Evolutionary conservation across 2,329 filamentous ascomycete species (phyloP).

Genomic region (Curvularia spicifera): DNA sequence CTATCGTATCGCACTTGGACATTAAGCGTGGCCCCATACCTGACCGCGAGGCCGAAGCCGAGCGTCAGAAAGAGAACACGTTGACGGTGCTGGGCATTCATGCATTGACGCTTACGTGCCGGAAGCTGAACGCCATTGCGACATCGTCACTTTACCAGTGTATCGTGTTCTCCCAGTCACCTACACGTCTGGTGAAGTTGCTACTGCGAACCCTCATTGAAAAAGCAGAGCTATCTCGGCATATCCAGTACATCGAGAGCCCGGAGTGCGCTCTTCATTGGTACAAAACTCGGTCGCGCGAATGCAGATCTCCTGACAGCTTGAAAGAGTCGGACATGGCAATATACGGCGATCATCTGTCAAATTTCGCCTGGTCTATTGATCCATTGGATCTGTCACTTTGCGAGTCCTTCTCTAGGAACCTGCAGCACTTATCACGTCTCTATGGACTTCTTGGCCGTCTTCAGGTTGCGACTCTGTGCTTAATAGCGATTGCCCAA

Average conservation of each 20-base stretch:
- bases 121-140: slow-evolving; percentile 17
- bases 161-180: slow-evolving; percentile 15
- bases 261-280: neutral
- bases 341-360: neutral
- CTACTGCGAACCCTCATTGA: neutral
- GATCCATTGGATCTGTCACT: neutral
- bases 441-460: neutral
- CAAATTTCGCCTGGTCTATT: neutral
- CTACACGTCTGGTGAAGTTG: slow-evolving; percentile 44
- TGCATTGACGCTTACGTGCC: slow-evolving; percentile 23
- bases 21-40: neutral
- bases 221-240: neutral
- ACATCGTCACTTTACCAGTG: slow-evolving; percentile 28
- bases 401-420: neutral
- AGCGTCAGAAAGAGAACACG: slow-evolving; percentile 3
- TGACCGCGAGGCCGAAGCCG: neutral
- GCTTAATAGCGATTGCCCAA: neutral
- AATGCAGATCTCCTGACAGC: neutral
- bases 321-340: neutral
- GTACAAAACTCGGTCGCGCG: too few relatives aligned
- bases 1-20: neutral
- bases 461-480: neutral
- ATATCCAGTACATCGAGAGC: neutral
- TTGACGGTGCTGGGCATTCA: slow-evolving; percentile 12
- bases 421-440: neutral